Evolutionary conservation across 148 eudicot genomes (phyloP).

Genomic region (Chenopodium quinoa): DNA sequence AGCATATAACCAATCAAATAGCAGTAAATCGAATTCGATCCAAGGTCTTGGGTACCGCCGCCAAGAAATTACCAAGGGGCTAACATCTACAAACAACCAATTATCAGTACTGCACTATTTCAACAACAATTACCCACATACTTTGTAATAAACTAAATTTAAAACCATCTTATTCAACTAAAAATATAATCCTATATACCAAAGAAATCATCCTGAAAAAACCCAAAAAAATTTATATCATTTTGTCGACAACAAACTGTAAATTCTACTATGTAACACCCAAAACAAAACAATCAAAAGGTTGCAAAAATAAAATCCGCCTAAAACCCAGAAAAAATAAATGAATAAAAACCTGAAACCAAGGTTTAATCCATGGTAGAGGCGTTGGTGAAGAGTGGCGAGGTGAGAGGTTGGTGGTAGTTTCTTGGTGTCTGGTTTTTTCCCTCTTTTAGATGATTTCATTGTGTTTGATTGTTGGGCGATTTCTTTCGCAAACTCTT

Average conservation of each 20-base stretch:
- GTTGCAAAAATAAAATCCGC: background rate
- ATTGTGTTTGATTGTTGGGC: background rate
- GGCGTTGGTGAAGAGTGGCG: conserved; percentile 62
- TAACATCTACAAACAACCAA: background rate
- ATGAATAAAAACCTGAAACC: conserved; percentile 41
- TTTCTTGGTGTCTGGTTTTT: conserved; percentile 23
- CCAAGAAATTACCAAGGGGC: too few species aligned
- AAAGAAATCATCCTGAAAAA: background rate
- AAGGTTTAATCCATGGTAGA: conserved; percentile 60
- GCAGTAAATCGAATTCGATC: background rate
- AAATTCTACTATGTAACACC: background rate
- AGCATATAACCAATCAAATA: background rate
- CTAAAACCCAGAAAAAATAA: background rate
- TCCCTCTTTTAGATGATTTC: conserved; percentile 23
- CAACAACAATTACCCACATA: background rate
- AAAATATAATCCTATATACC: background rate
- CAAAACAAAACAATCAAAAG: background rate
- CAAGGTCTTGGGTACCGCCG: too few species aligned
- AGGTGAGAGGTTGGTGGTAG: conserved; percentile 33
- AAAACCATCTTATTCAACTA: background rate
- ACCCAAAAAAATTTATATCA: background rate
- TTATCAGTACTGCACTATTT: background rate
- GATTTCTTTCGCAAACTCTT: background rate
- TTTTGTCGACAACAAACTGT: background rate
- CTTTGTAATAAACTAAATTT: too few species aligned